Evolutionary conservation across 768 basidiomycete species (phyloP), one percentile per base, ranked within the genome.

Genomic region (Lactarius quietus): DNA sequence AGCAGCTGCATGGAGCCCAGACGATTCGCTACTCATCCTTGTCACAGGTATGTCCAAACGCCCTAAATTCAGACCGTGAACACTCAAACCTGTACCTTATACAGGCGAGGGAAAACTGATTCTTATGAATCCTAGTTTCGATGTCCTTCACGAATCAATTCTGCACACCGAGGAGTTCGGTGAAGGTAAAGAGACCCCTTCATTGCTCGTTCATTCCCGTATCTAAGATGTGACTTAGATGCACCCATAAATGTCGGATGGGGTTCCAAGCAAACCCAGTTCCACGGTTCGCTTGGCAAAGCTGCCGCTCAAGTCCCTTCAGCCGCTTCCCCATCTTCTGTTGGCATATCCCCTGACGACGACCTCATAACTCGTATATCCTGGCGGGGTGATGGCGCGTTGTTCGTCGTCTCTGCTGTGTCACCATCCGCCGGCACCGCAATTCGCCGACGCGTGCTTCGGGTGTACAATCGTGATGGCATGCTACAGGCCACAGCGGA

Each of bases 211-310:
- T 17, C 15, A n/a, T 17, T 2, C n/a, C 56, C n/a, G 12, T 61
- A 28, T 45, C 33, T 51, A 20, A 35, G n/a, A 20, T 17, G 23
- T 35, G 68, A 64, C 6, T 70, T 31, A 93, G 94, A 94, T 73
- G 85, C 88, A 29, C 92, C 92, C 3, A 93, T 98, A 71, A 93
- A 95, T 70, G 93, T 98, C 65, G 97, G 97, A 18, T 99, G 97
- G 97, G 97, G 97, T 45, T 91, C 92, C 2, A 96, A 95, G 72
- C 83, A 91, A 74, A 98, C 97, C 0, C 97, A 99, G 72, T 99
- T 99, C 73, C 95, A 98, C 70, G 97, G 97, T 12, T 96, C 95
- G 0, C 79, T 93, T 5, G 96, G 97, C 20, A 98, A 98, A 74
- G 78, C 83, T 2, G 90, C 90, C 28, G 92, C 93, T 0, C 83